A percentile compares a stretch with the other conserved stretches of the same genome.
phyloP scores from a whole-genome alignment of 768 basidiomycete genomes.

The Omphalotus guepiniiformis region DNA sequence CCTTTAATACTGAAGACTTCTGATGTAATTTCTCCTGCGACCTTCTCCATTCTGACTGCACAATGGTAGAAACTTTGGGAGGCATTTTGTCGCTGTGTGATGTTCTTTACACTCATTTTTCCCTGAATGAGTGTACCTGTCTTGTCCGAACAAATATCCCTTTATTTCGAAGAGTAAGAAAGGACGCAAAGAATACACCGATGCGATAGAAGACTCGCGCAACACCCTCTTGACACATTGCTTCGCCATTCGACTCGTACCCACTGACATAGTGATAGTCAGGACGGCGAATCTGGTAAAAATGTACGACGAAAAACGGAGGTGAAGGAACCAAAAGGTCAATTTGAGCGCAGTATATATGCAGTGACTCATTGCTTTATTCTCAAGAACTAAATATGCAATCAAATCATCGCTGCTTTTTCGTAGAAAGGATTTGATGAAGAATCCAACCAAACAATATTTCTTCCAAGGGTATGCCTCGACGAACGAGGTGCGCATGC shows the following conservation, averaged over 20 bases:
- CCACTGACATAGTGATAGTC: too few relatives aligned
- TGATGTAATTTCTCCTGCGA: slow-evolving; percentile 22
- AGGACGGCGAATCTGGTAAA: slow-evolving; percentile 67
- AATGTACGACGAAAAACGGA: slow-evolving; percentile 75
- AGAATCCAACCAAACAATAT: slow-evolving; percentile 56
- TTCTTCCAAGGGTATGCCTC: slow-evolving; percentile 78
- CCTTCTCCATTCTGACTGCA: slow-evolving; percentile 61
- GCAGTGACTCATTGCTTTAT: slow-evolving; percentile 44
- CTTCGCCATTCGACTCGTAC: too few relatives aligned
- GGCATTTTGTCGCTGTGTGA: too few relatives aligned
- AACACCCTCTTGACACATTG: too few relatives aligned
- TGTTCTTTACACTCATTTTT: too few relatives aligned
- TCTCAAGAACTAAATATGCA: too few relatives aligned
- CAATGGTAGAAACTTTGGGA: slow-evolving; percentile 47
- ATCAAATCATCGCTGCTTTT: too few relatives aligned
- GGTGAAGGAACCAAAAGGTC: slow-evolving; percentile 70
- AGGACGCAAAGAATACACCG: too few relatives aligned
- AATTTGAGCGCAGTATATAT: slow-evolving; percentile 83
- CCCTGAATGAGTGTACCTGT: too few relatives aligned
- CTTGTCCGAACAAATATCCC: too few relatives aligned
- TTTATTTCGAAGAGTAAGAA: too few relatives aligned
- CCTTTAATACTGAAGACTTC: slow-evolving; percentile 23
- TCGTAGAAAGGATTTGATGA: slow-evolving; percentile 87
- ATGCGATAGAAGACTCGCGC: too few relatives aligned
- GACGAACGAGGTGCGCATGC: slow-evolving; percentile 83